Base-by-base conservation (phyloP, 306 rosid species). In the Lathyrus oleraceus region DNA sequence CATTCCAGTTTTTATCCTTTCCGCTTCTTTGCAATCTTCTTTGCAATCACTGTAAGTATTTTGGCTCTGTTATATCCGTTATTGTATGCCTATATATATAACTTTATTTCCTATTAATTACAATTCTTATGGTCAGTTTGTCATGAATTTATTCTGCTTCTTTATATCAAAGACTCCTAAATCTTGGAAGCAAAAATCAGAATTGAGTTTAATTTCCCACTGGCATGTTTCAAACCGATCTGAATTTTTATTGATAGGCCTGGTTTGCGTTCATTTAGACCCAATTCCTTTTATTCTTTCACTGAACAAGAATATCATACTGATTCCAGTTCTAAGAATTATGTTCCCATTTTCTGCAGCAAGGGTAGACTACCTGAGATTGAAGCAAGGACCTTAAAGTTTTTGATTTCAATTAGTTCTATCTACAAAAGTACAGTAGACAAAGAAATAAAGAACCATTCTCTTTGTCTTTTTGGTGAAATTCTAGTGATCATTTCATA, bases 11-110 rank as follows among this genome's bases (percentile, higher is more conserved):
- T 87, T 87, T 67, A 79, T 85, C 83, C 84, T 89, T 61, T 93
- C 90, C 61, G 87, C 97, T 71, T 78, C 87, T 43, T 70, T 90
- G 84, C 85, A 81, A 49, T 85, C 90, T 71, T 81, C 86, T 38
- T 69, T 88, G 85, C 85, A 81, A 54, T 84, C 90, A 52, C 69
- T 85, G 98, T 93, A 82, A 85, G 98, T 84, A 72, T 25, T 57
- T 58, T 25, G 32, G 42, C 19, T 63, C 67, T 25, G 53, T 49
- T 49, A 21, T 28, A 43, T 67, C 51, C 56, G 17, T 30, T 58
- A 72, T 68, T 63, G 65, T 32, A 23, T 42, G 67, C 28, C 21
- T 15, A 28, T 54, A 21, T 30, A 40, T 8, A 76, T 51, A 70
- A 16, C 12, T 27, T 32, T 68, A 30, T 27, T 30, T 42, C 43